phyloP scores from a whole-genome alignment of 2,329 filamentous ascomycete genomes.

The Penicillium crustosum region DNA sequence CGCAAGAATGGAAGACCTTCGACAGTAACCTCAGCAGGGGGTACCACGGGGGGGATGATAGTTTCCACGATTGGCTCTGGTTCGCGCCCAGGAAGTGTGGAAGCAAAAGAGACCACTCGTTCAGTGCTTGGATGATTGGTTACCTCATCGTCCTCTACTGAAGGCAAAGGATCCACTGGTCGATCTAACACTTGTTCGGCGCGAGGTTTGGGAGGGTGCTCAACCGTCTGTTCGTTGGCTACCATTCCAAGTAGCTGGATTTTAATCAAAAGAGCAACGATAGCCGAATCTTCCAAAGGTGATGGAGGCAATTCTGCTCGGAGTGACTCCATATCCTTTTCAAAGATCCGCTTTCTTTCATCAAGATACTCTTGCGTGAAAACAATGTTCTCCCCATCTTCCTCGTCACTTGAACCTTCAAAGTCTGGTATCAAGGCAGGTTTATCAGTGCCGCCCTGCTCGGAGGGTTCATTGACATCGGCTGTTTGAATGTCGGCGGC shows the following conservation, averaged over 20 bases:
- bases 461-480: background rate
- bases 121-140: conserved; percentile 3
- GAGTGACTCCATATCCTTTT: conserved; percentile 46
- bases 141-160: conserved; percentile 15
- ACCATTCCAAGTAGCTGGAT: conserved; percentile 48
- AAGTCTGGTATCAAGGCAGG: conserved; percentile 35
- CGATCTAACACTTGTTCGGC: conserved; percentile 10
- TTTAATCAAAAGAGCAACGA: conserved; percentile 43
- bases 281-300: conserved; percentile 43
- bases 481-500: conserved; percentile 4
- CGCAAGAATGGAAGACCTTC: conserved; percentile 49
- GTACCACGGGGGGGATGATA: conserved; percentile 6
- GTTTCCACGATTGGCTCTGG: conserved; percentile 10
- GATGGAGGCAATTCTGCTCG: conserved; percentile 45
- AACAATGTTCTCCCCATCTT: conserved; percentile 46
- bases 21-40: conserved; percentile 35
- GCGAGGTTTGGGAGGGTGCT: background rate
- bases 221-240: conserved; percentile 33
- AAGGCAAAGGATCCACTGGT: conserved; percentile 8
- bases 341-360: conserved; percentile 46
- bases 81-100: background rate
- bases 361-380: conserved; percentile 51
- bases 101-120: conserved; percentile 16
- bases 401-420: conserved; percentile 42
- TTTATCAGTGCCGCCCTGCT: conserved; percentile 13